These are phyloP conservation scores for Drechmeria coniospora DNA, from an alignment of 2,329 filamentous ascomycete genomes.

Conservation along the genomic window DNA sequence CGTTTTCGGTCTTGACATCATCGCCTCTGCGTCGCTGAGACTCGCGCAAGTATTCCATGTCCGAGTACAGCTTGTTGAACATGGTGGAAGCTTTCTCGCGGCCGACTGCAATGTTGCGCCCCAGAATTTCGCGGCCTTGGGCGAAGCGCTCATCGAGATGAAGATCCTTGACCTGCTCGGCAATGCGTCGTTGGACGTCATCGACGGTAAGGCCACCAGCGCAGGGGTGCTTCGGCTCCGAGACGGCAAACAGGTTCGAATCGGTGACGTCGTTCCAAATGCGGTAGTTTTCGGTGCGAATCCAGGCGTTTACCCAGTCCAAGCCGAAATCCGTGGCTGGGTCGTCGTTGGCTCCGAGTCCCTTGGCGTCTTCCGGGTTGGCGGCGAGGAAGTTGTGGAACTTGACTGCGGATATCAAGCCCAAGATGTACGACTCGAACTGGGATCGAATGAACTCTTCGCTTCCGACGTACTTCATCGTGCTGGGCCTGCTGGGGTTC, in stretches of 20 bases:
- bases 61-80: constrained; percentile 77
- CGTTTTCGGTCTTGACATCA: constrained; percentile 15
- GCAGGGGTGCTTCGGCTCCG: constrained; percentile 84
- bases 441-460: constrained; percentile 96
- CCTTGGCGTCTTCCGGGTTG: constrained; percentile 52
- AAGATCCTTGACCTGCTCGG: constrained; percentile 83
- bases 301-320: constrained; percentile 82
- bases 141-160: constrained; percentile 85
- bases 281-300: constrained; percentile 74
- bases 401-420: constrained; percentile 75
- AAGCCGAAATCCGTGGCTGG: constrained; percentile 68
- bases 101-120: constrained; percentile 77
- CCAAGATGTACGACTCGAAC: constrained; percentile 91
- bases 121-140: constrained; percentile 67
- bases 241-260: constrained; percentile 82
- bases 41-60: constrained; percentile 54
- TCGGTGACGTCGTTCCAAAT: constrained; percentile 75
- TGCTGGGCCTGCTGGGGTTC: constrained; percentile 81
- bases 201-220: constrained; percentile 87
- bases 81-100: constrained; percentile 76
- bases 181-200: constrained; percentile 78
- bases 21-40: constrained; percentile 26
- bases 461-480: constrained; percentile 84
- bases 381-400: constrained; percentile 63
- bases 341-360: constrained; percentile 62